Base-by-base conservation (phyloP, 352 stramenopile species). In the Pythium monospermum region DNA sequence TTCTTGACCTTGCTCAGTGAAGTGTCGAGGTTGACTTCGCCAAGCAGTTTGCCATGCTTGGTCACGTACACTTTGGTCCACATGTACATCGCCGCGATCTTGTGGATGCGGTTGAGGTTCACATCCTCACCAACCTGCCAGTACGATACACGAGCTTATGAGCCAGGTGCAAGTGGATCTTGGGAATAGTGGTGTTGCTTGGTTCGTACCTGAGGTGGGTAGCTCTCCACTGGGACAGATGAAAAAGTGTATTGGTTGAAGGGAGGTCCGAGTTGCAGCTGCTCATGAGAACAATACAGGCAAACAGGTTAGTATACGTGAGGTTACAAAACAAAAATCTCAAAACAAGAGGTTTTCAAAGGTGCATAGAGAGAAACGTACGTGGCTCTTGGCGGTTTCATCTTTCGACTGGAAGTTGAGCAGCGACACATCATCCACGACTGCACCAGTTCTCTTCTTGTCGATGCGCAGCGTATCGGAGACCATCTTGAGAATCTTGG, bases 1-100 rank as follows among this genome's bases (percentile, higher is more conserved):
- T 54, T 40, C 21, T 65, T 55, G 28, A 86, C 45, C 50, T 82
- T 69, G 45, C 54, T 83, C 16, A 87, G 65, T 15, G 73, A 85
- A 8, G 66, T 68, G 32, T 85, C 75, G 25, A 91, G 61, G 39
- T 90, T 83, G 49, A 92, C 63, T 15, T 85, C 73, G 7, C 76
- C 77, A 2, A 87, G 53, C 3, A 91, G 52, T 37, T 81, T 76
- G 58, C 82, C 77, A 45, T 75, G 56, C 51, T 86, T 86, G 27
- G 82, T 71, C 22, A 91, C 82, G 51, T 89, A 91, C 13, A 92
- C 76, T 40, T 92, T 77, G 12, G 79, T 89, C 82, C 79, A 90
- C 57, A 88, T 85, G 32, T 75, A 84, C 53, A 90, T 87, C n/a
- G 76, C 72, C 6, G 82, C 76, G 36, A 87, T 63, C 26, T 86